Percentiles rank a stretch among this genome's conserved stretches.
phyloP scores from a whole-genome alignment of 1,139 yeast species.

The Kodamaea alishanica region DNA sequence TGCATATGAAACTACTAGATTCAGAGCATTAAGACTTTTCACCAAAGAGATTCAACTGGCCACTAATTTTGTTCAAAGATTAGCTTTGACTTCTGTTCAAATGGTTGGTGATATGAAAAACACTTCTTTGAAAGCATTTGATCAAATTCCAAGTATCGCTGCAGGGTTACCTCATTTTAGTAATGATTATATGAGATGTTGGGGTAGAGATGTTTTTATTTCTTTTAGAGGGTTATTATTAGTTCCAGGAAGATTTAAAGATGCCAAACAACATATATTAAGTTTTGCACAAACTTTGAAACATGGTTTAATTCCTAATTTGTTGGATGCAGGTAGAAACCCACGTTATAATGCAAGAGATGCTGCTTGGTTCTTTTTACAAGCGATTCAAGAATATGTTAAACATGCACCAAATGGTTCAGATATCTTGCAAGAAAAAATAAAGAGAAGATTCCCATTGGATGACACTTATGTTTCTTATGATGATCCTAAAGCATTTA shows the following conservation, averaged over 20 bases:
- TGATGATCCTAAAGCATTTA: slow-evolving; percentile 73
- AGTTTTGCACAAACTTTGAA: slow-evolving; percentile 89
- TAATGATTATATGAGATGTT: slow-evolving; percentile 87
- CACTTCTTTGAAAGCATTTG: slow-evolving; percentile 70
- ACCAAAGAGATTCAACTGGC: slow-evolving; percentile 52
- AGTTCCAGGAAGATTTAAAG: slow-evolving; percentile 73
- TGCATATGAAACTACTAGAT: slow-evolving; percentile 77
- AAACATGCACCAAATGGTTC: slow-evolving; percentile 65
- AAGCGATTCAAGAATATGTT: slow-evolving; percentile 81
- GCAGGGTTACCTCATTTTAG: slow-evolving; percentile 97
- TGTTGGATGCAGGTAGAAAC: slow-evolving; percentile 86
- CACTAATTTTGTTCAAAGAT: slow-evolving; percentile 71
- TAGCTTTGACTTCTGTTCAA: slow-evolving; percentile 82
- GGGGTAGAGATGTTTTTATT: slow-evolving; percentile 97
- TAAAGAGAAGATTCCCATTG: slow-evolving; percentile 80
- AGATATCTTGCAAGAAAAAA: slow-evolving; percentile 63
- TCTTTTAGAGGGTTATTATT: slow-evolving; percentile 78
- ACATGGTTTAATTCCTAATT: slow-evolving; percentile 92
- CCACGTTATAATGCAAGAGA: slow-evolving; percentile 96
- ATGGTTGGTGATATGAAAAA: slow-evolving; percentile 75
- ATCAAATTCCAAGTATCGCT: slow-evolving; percentile 71
- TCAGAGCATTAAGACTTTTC: slow-evolving; percentile 59
- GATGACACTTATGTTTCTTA: slow-evolving; percentile 75
- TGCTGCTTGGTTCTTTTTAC: slow-evolving; percentile 93
- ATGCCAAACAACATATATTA: slow-evolving; percentile 76